Evolutionary conservation across 2,329 filamentous ascomycete genomes (phyloP).

Genomic region (Penicillium janthinellum): DNA sequence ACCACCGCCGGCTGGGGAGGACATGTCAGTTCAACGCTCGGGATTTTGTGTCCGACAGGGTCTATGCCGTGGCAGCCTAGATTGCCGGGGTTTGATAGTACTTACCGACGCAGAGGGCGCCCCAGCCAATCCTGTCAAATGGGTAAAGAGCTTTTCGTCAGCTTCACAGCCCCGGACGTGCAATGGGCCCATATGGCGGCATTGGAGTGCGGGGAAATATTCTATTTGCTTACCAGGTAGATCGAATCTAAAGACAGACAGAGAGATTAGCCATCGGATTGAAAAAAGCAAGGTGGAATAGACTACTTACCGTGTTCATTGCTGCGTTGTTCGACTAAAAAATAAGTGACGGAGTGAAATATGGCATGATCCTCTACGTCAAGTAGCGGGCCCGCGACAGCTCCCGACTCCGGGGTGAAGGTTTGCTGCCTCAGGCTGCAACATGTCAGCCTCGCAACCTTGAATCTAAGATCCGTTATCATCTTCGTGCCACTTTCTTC

Average conservation of each 20-base stretch:
- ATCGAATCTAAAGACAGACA: conserved; percentile 51
- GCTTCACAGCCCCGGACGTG: conserved; percentile 9
- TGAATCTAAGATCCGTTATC: background rate
- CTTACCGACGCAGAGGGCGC: conserved; percentile 79
- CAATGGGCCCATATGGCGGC: background rate
- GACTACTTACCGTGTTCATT: conserved; percentile 57
- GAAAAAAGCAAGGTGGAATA: background rate
- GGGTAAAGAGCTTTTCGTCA: conserved; percentile 18
- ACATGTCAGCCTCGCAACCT: conserved; percentile 8
- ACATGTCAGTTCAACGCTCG: conserved; percentile 8
- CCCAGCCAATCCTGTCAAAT: conserved; percentile 81
- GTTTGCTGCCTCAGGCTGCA: conserved; percentile 30
- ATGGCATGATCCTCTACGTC: conserved; percentile 25
- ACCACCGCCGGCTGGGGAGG: conserved; percentile 71
- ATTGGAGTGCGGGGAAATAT: conserved; percentile 2
- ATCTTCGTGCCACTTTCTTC: background rate
- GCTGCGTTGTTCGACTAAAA: conserved; percentile 12
- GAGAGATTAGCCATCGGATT: conserved; percentile 11
- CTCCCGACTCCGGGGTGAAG: conserved; percentile 6
- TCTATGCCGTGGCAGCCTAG: background rate
- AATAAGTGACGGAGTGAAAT: conserved; percentile 4
- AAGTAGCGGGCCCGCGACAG: conserved; percentile 4
- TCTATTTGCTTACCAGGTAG: conserved; percentile 56
- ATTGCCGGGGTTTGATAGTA: conserved; percentile 7
- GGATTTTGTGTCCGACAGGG: background rate